A percentile compares a stretch with the other conserved stretches of the same genome.
Conservation (phyloP, 306 rosid species). For the Quercus agrifolia region DNA sequence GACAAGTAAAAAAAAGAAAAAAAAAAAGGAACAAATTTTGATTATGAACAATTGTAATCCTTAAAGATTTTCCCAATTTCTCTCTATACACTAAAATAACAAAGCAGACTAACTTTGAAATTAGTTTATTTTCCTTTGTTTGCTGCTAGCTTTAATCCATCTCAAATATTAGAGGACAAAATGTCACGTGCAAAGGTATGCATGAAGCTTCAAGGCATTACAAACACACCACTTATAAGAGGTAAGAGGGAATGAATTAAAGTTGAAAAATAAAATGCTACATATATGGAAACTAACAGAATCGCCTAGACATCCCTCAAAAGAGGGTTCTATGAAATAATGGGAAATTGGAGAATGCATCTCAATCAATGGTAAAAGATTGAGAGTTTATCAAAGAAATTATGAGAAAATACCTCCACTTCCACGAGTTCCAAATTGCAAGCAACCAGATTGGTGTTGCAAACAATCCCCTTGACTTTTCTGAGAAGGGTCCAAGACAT, state of each 20-base stretch:
- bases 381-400: constrained; percentile 18
- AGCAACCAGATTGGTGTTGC: constrained; percentile 37
- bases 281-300: not conserved
- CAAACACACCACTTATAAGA: not conserved
- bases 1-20: not conserved
- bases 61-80: not conserved
- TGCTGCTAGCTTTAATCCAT: not conserved
- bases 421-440: constrained; percentile 63
- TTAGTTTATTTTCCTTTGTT: not conserved
- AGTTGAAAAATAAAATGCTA: not conserved
- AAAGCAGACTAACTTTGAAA: not conserved
- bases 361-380: constrained; percentile 9
- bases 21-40: not conserved
- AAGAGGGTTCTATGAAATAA: not conserved
- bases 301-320: not conserved
- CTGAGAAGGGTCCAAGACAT: constrained; percentile 19
- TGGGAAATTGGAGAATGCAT: not conserved
- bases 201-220: not conserved
- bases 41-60: not conserved
- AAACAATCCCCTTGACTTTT: constrained; percentile 28
- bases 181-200: not conserved
- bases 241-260: not conserved
- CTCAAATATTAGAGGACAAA: not conserved
- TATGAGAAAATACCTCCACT: constrained; percentile 57
- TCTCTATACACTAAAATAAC: not conserved